Evolutionary conservation across 1,284 basidiomycete genomes (phyloP).

Genomic region (Tremellales sp.): DNA sequence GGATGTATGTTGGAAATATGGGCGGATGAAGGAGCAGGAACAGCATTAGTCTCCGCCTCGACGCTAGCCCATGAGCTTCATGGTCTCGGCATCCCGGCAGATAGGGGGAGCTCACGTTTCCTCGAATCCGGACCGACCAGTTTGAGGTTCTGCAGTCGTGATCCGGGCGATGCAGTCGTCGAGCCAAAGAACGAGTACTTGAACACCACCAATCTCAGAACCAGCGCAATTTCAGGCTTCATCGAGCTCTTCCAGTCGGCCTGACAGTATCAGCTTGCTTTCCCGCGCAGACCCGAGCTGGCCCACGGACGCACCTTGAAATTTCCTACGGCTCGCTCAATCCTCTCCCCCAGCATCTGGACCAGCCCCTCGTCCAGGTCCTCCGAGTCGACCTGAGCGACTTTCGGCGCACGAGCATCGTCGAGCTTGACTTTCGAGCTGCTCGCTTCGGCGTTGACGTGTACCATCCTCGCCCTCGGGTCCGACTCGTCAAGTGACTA

Average conservation of each 20-base stretch:
- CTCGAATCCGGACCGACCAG: conserved; percentile 44
- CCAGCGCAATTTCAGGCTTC: conserved; percentile 74
- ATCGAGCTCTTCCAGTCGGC: conserved; percentile 48
- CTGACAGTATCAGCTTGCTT: too few relatives aligned
- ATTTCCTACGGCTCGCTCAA: conserved; percentile 67
- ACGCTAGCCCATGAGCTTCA: conserved; percentile 15
- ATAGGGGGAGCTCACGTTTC: not conserved
- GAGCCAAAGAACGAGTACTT: conserved; percentile 82
- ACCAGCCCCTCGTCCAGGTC: conserved; percentile 87
- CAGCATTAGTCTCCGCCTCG: conserved; percentile 56
- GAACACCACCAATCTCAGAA: conserved; percentile 75
- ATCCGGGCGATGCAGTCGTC: conserved; percentile 84
- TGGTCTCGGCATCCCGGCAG: not conserved
- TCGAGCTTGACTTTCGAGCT: not conserved
- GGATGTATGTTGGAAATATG: conserved; percentile 71
- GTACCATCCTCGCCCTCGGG: not conserved
- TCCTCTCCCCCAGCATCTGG: conserved; percentile 75
- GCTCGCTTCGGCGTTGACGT: not conserved
- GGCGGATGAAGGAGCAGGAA: conserved; percentile 66
- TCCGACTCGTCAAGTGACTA: too few relatives aligned
- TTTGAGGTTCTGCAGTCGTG: conserved; percentile 78
- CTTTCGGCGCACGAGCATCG: conserved; percentile 59
- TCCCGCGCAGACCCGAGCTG: too few relatives aligned
- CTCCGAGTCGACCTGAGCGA: conserved; percentile 89
- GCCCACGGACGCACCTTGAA: conserved; percentile 61